phyloP scores from a whole-genome alignment of 768 basidiomycete genomes.

The Calocybe gangraenosa region DNA sequence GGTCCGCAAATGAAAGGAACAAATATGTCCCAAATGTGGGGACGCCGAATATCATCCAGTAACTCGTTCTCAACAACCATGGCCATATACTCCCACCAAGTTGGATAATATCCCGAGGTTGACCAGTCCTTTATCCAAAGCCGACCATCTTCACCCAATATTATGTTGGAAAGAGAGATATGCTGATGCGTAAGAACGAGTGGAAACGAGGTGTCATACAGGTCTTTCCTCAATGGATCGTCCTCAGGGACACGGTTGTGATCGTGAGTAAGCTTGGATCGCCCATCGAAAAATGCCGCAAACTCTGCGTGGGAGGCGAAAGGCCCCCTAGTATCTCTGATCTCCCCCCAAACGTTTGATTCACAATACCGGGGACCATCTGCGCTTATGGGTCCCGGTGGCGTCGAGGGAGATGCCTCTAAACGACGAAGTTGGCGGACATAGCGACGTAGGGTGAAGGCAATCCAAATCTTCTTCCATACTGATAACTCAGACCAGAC shows the following conservation, averaged over 20 bases:
- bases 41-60: neutral
- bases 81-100: slow-evolving; percentile 13
- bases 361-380: slow-evolving; percentile 9
- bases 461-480: slow-evolving; percentile 16
- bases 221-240: slow-evolving; percentile 3
- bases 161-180: slow-evolving; percentile 17
- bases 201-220: slow-evolving; percentile 17
- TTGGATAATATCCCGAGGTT: slow-evolving; percentile 18
- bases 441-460: slow-evolving; percentile 18
- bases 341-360: slow-evolving; percentile 12
- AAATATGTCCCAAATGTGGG: neutral
- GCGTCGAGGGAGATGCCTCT: slow-evolving; percentile 3
- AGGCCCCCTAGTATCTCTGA: slow-evolving; percentile 15
- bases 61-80: slow-evolving; percentile 7
- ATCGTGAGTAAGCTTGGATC: neutral
- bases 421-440: slow-evolving; percentile 17
- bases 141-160: slow-evolving; percentile 15
- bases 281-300: slow-evolving; percentile 11
- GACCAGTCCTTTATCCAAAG: slow-evolving; percentile 21
- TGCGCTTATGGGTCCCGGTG: slow-evolving; percentile 12
- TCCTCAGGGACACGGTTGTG: neutral
- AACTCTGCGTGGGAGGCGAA: slow-evolving; percentile 16
- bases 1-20: slow-evolving; percentile 9
- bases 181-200: slow-evolving; percentile 20
- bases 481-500: slow-evolving; percentile 12